Evolutionary conservation across 192 early-diverging fungal species (phyloP).

Genomic region (Pilaira anomala): DNA sequence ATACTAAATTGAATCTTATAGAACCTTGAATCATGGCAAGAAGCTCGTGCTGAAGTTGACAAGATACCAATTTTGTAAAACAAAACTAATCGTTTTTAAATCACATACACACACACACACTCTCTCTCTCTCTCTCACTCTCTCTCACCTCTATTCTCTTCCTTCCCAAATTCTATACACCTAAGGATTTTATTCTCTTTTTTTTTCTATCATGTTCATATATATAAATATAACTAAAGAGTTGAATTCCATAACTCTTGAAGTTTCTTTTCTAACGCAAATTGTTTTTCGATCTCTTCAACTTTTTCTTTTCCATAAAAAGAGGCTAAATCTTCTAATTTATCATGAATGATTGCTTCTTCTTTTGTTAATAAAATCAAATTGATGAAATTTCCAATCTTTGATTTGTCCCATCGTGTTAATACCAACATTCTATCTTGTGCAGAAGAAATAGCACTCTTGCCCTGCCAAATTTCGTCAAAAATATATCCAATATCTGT

Average conservation of each 20-base stretch:
- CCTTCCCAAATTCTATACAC: no score
- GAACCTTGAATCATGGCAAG: conserved; percentile 57
- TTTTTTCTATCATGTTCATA: background rate
- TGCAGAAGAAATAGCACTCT: conserved; percentile 69
- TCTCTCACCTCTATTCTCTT: no score
- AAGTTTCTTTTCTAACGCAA: conserved; percentile 16
- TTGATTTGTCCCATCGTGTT: conserved; percentile 67
- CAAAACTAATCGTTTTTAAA: background rate
- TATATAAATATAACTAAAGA: conserved; percentile 8
- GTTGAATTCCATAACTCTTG: conserved; percentile 8
- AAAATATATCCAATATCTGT: conserved; percentile 80
- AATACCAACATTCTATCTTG: conserved; percentile 67
- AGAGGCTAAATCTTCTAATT: background rate
- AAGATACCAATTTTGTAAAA: conserved; percentile 38
- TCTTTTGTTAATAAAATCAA: conserved; percentile 80
- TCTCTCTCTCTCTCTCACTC: background rate
- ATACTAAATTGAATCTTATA: conserved; percentile 17
- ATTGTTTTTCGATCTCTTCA: conserved; percentile 12
- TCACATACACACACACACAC: background rate
- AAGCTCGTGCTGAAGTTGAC: conserved; percentile 47
- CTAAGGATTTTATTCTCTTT: background rate
- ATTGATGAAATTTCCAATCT: conserved; percentile 68
- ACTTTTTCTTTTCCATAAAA: conserved; percentile 12
- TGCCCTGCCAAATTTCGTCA: conserved; percentile 85
- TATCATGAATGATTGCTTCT: conserved; percentile 67